These are phyloP conservation scores for Jamesozyma piceae DNA, from an alignment of 805 yeast genomes.

Conservation along the genomic window DNA sequence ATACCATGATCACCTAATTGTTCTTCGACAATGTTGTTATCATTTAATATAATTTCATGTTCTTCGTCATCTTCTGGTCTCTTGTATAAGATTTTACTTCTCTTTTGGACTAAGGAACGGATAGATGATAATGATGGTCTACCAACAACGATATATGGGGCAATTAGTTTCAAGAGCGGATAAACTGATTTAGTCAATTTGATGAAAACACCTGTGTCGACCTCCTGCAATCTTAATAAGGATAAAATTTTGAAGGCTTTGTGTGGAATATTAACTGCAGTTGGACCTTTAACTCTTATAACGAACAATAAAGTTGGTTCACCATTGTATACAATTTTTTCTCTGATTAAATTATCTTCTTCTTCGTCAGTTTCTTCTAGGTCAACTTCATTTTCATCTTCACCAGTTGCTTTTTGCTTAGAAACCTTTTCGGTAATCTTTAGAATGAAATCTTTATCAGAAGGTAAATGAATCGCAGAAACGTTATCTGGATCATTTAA, in stretches of 20 bases:
- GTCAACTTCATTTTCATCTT: conserved; percentile 8
- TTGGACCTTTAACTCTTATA: conserved; percentile 57
- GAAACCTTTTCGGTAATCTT: conserved; percentile 22
- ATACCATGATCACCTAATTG: conserved; percentile 58
- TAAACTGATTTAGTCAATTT: conserved; percentile 49
- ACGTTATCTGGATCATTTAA: conserved; percentile 5
- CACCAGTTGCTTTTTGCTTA: conserved; percentile 7
- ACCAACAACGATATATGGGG: conserved; percentile 69
- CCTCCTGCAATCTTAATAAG: conserved; percentile 50
- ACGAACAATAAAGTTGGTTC: conserved; percentile 50
- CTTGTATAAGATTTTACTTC: conserved; percentile 47
- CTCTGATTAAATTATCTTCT: conserved; percentile 26
- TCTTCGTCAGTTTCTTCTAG: conserved; percentile 17
- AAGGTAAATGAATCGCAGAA: conserved; percentile 16
- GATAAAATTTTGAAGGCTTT: conserved; percentile 51
- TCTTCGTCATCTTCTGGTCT: conserved; percentile 23
- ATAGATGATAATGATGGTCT: conserved; percentile 64
- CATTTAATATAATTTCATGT: conserved; percentile 49
- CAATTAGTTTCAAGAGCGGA: conserved; percentile 55
- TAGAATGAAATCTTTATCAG: conserved; percentile 29
- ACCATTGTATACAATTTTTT: conserved; percentile 32
- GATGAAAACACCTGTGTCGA: conserved; percentile 64
- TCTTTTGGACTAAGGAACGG: conserved; percentile 65
- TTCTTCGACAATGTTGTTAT: conserved; percentile 68
- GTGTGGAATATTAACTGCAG: conserved; percentile 54